Conservation (phyloP, 2,329 filamentous ascomycete species). For the Colletotrichum sp. region DNA sequence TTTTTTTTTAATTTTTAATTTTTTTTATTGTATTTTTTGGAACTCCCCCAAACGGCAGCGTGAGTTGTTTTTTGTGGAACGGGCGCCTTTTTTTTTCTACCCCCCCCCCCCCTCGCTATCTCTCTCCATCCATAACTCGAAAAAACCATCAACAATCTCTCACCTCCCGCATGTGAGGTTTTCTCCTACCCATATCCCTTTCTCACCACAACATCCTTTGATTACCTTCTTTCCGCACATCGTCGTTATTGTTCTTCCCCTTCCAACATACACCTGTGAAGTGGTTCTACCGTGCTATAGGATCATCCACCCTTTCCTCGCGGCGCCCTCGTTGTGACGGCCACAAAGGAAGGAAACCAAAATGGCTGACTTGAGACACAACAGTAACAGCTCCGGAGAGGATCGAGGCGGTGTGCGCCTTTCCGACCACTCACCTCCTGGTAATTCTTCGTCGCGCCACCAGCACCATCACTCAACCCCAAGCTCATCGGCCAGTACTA, state of each 20-base stretch:
- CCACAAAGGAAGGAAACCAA: neutral
- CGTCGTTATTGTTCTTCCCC: neutral
- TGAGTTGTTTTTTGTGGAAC: neutral
- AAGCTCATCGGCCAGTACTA: neutral
- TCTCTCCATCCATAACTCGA: neutral
- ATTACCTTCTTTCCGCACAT: neutral
- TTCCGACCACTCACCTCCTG: constrained; percentile 9
- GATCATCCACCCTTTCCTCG: neutral
- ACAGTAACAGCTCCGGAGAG: neutral
- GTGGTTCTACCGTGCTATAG: neutral
- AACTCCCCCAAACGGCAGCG: neutral
- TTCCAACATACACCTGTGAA: neutral
- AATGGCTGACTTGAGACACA: neutral
- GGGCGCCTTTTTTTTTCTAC: neutral
- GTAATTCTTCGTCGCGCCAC: neutral
- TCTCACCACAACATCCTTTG: neutral
- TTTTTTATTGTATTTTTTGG: too few relatives aligned
- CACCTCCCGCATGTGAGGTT: neutral
- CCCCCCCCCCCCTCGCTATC: neutral
- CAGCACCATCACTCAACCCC: neutral
- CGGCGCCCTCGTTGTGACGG: neutral
- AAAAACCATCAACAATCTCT: neutral
- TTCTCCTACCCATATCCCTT: neutral
- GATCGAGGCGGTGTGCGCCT: constrained; percentile 9
- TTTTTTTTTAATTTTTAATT: too few relatives aligned